A percentile compares a stretch with the other conserved stretches of the same genome.
Conservation (phyloP, 2,329 filamentous ascomycete genomes). For the Fusarium ambrosium region DNA sequence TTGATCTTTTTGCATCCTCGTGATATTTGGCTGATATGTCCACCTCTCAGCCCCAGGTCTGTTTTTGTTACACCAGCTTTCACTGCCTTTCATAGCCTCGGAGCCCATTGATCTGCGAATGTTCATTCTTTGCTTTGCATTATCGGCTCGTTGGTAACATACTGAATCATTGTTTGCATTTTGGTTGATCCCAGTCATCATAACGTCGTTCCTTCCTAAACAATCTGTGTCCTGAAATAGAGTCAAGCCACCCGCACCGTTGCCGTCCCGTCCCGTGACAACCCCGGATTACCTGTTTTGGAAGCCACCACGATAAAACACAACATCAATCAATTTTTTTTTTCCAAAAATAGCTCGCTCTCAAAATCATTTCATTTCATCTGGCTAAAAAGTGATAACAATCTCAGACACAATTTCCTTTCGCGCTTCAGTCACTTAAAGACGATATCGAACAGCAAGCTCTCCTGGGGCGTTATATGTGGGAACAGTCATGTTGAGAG, state of each 20-base stretch:
- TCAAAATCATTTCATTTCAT: conserved; percentile 1
- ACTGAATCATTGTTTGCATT: background rate
- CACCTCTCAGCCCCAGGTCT: too few species aligned
- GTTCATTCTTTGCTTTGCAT: background rate
- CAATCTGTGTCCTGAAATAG: background rate
- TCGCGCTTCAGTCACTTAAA: conserved; percentile 48
- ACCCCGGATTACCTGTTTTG: background rate
- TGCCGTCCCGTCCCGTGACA: background rate
- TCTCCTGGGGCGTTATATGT: conserved; percentile 71
- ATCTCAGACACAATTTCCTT: background rate
- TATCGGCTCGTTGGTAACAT: background rate
- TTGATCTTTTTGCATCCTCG: background rate
- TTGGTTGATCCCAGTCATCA: background rate
- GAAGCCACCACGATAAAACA: background rate
- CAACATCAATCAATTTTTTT: background rate
- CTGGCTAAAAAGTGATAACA: background rate
- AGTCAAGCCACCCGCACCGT: background rate
- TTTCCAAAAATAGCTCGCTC: background rate
- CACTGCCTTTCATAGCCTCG: too few species aligned
- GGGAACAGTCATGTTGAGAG: conserved; percentile 82
- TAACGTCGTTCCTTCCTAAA: background rate
- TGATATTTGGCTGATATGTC: too few species aligned
- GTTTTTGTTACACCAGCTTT: background rate
- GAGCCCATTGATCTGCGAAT: background rate
- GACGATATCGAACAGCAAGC: conserved; percentile 54